Percentiles rank a stretch among this genome's conserved stretches.
Evolutionary conservation across 2,329 filamentous ascomycete genomes (phyloP).

Genomic region (Colletotrichum tamarilloi): DNA sequence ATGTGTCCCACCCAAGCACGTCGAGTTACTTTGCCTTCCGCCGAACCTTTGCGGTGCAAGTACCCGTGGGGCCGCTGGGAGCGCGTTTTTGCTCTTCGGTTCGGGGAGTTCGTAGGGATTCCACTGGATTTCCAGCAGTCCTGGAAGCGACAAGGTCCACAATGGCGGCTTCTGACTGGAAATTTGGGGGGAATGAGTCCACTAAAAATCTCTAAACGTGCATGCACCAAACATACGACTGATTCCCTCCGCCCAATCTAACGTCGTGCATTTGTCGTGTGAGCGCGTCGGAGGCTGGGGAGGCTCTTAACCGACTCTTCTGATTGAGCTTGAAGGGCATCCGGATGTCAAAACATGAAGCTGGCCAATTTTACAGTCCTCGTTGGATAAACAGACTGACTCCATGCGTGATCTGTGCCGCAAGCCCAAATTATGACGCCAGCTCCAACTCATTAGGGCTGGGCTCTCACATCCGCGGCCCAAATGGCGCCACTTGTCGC

Average conservation of each 20-base stretch:
- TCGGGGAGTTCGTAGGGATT: constrained; percentile 23
- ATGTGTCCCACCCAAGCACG: constrained; percentile 30
- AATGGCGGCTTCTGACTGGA: constrained; percentile 29
- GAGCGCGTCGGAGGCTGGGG: constrained; percentile 24
- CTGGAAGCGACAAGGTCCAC: constrained; percentile 12
- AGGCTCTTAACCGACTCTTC: constrained; percentile 4
- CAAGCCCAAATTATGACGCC: constrained; percentile 13
- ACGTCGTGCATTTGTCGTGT: constrained; percentile 29
- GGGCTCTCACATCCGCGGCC: constrained; percentile 19
- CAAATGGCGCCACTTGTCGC: constrained; percentile 23
- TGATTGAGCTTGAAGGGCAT: background rate
- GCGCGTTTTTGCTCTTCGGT: constrained; percentile 26
- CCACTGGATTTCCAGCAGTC: constrained; percentile 11
- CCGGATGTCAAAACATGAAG: background rate
- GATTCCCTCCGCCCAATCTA: constrained; percentile 16
- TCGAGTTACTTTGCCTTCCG: background rate
- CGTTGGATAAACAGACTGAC: background rate
- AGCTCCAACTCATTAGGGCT: constrained; percentile 15
- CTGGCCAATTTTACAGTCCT: background rate
- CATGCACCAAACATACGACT: constrained; percentile 31
- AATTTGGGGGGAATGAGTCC: constrained; percentile 25
- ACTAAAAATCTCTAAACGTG: constrained; percentile 31
- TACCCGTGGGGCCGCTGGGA: constrained; percentile 32
- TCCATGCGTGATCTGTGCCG: background rate
- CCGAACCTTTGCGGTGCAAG: constrained; percentile 20